These are phyloP conservation scores for Naganishia friedmannii DNA, from an alignment of 768 basidiomycete species.

Conservation along the genomic window DNA sequence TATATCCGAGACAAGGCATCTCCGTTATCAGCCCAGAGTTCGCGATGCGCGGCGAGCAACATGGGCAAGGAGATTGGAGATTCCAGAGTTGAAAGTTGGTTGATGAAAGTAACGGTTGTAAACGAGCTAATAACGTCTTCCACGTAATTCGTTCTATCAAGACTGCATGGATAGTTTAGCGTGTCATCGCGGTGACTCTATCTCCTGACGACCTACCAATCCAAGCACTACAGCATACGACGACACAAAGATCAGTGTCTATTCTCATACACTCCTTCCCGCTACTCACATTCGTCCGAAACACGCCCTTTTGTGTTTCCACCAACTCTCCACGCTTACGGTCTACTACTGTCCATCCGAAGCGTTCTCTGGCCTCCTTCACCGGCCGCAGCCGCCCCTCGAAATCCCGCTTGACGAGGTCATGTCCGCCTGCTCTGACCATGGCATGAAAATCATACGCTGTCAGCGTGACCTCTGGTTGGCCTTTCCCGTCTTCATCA, in stretches of 20 bases:
- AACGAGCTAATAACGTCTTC: constrained; percentile 87
- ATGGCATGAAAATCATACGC: constrained; percentile 91
- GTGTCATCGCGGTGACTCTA: not conserved
- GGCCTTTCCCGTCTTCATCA: constrained; percentile 44
- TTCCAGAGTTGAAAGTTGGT: constrained; percentile 65
- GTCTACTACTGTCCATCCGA: constrained; percentile 66
- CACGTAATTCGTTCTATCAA: constrained; percentile 96
- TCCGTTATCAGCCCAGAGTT: constrained; percentile 78
- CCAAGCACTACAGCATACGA: constrained; percentile 38
- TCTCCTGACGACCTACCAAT: constrained; percentile 43
- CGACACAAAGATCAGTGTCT: not conserved
- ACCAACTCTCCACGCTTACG: constrained; percentile 52
- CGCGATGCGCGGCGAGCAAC: constrained; percentile 71
- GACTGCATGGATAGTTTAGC: constrained; percentile 55
- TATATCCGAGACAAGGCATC: constrained; percentile 64
- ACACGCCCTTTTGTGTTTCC: constrained; percentile 85
- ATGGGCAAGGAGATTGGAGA: constrained; percentile 54
- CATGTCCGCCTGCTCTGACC: constrained; percentile 78
- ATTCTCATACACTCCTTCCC: no score
- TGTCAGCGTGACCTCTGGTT: constrained; percentile 58
- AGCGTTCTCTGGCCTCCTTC: constrained; percentile 66
- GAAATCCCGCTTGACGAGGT: constrained; percentile 73
- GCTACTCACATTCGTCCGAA: constrained; percentile 53
- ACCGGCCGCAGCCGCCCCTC: constrained; percentile 53
- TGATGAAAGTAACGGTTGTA: constrained; percentile 76